phyloP scores from a whole-genome alignment of 2,329 filamentous ascomycete species.

The Aureobasidium vineae region DNA sequence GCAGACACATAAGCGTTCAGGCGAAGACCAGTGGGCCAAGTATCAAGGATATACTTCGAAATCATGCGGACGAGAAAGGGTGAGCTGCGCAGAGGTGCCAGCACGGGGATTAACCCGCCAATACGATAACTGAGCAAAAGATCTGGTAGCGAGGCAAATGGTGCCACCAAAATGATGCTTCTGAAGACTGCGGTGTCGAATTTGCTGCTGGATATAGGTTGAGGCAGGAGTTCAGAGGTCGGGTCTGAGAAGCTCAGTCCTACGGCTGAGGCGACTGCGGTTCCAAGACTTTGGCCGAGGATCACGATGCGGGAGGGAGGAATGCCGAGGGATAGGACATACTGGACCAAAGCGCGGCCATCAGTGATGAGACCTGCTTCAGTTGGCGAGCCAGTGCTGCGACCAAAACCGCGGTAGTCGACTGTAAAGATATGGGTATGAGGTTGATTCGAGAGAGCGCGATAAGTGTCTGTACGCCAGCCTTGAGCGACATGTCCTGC shows the following conservation, averaged over 20 bases:
- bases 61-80: slow-evolving; percentile 63
- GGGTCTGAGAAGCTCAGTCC: slow-evolving; percentile 63
- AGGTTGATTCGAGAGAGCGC: slow-evolving; percentile 69
- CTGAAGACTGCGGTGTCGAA: slow-evolving; percentile 59
- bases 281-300: slow-evolving; percentile 84
- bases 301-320: slow-evolving; percentile 71
- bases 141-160: slow-evolving; percentile 71
- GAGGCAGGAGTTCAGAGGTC: slow-evolving; percentile 13
- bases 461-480: slow-evolving; percentile 73
- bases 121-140: slow-evolving; percentile 77
- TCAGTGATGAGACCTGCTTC: slow-evolving; percentile 81
- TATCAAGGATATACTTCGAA: slow-evolving; percentile 66
- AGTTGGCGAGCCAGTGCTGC: slow-evolving; percentile 73
- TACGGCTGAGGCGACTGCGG: slow-evolving; percentile 74
- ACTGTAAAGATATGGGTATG: slow-evolving; percentile 79
- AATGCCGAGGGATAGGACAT: slow-evolving; percentile 65
- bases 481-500: slow-evolving; percentile 81
- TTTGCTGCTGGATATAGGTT: slow-evolving; percentile 33
- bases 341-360: slow-evolving; percentile 69
- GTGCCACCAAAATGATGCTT: slow-evolving; percentile 73
- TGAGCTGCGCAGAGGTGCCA: slow-evolving; percentile 70
- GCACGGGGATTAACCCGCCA: slow-evolving; percentile 71
- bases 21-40: slow-evolving; percentile 71
- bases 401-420: slow-evolving; percentile 87
- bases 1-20: slow-evolving; percentile 62